Evolutionary conservation across 2,329 filamentous ascomycete species (phyloP).

Genomic region (Helotiales sp.): DNA sequence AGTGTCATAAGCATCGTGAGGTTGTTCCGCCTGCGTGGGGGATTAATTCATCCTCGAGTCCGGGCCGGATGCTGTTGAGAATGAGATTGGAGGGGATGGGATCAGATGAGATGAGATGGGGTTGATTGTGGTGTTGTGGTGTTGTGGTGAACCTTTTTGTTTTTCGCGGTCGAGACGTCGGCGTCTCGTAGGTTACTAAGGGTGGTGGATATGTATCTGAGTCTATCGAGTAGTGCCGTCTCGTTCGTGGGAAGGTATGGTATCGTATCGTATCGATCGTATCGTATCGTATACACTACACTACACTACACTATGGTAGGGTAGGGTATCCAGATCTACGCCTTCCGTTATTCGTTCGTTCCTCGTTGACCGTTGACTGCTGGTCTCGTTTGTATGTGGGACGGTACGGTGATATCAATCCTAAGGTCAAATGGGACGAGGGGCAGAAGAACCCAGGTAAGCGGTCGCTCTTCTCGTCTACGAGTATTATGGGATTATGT

Average conservation of each 20-base stretch:
- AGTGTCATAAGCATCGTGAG: conserved; percentile 60
- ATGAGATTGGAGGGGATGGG: no score
- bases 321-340: conserved; percentile 1
- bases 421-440: conserved; percentile 28
- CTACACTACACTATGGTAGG: not conserved
- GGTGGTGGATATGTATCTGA: no score
- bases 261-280: conserved; percentile 3
- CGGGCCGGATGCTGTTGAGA: not conserved
- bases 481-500: conserved; percentile 33
- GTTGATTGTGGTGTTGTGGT: not conserved
- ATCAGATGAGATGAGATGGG: no score
- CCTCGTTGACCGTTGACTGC: no score
- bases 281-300: conserved; percentile 4
- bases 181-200: no score
- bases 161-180: conserved; percentile 10
- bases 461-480: conserved; percentile 16
- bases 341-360: not conserved
- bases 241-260: no score
- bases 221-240: no score
- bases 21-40: conserved; percentile 24
- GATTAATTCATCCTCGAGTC: conserved; percentile 34
- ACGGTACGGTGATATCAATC: conserved; percentile 20
- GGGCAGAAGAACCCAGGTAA: conserved; percentile 28
- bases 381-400: conserved; percentile 22
- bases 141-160: conserved; percentile 14